Base-by-base conservation (phyloP, 1,284 basidiomycete genomes). In the Ceratobasidium theobromae region DNA sequence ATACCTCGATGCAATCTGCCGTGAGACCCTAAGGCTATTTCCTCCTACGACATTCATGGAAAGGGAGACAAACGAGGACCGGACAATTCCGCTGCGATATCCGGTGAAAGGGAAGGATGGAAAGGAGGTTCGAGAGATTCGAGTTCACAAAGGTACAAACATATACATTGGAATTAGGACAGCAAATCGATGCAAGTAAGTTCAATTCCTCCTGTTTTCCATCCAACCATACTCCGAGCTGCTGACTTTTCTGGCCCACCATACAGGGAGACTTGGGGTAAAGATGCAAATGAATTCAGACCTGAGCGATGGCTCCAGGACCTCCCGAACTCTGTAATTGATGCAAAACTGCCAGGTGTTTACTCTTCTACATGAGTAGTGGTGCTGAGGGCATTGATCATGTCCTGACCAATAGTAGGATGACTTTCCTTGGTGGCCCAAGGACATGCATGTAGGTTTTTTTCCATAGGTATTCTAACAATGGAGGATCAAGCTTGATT, bases 251-350 rank as follows among this genome's bases (percentile, higher is more conserved):
- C n/a, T n/a, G n/a, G n/a, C n/a, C n/a, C n/a, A n/a, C n/a, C n/a
- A n/a, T n/a, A n/a, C n/a, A 57, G 54, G 41, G 54, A 57, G n/a
- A 57, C 41, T 4, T 57, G 54, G 54, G 54, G 54, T 14, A 25
- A 57, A 16, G 54, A 57, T 21, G 54, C 54, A 14, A 41, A 57
- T 32, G 40, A 2, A 45, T 57, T 57, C 28, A n/a, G 41, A n/a
- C 54, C 54, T 8, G 54, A 57, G 25, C 1, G 54, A 25, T 57
- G 54, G 54, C 54, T 57, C 12, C 40, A 45, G 16, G 4, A 18
- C 9, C 14, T 57, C 11, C 54, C 54, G 14, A 11, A 30, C 6
- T 57, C 54, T 4, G 54, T 57, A 2, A 16, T 18, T 2, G 54
- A 41, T 8, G 54, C 54, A n/a, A 57, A 30, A 18, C 16, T 28